Conservation (phyloP, 106 monocot genomes). For the Ottelia alismoides region DNA sequence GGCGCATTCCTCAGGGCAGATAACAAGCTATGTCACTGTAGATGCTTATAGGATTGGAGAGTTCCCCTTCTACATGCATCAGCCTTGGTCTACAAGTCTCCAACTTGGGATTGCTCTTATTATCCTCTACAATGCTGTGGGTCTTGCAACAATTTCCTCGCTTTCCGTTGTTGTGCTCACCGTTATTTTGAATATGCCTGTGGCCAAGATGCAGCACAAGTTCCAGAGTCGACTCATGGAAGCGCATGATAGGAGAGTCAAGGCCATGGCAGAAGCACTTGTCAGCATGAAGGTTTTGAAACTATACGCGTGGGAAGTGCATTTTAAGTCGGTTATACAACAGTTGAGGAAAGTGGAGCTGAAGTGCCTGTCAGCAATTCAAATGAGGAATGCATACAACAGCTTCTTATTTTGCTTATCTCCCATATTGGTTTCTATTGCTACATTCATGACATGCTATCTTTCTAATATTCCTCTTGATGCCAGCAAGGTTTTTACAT, state of each 20-base stretch:
- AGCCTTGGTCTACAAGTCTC: slow-evolving; percentile 58
- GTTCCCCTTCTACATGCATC: slow-evolving; percentile 76
- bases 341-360: slow-evolving; percentile 36
- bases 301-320: slow-evolving; percentile 77
- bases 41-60: slow-evolving; percentile 88
- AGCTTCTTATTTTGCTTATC: slow-evolving; percentile 67
- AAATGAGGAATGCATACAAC: slow-evolving; percentile 51
- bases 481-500: slow-evolving; percentile 64
- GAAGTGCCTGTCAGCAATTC: slow-evolving; percentile 59
- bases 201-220: slow-evolving; percentile 54
- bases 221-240: slow-evolving; percentile 69
- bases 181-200: slow-evolving; percentile 50
- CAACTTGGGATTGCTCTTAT: slow-evolving; percentile 63
- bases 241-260: slow-evolving; percentile 63
- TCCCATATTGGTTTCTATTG: slow-evolving; percentile 60
- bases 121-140: slow-evolving; percentile 62
- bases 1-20: slow-evolving; percentile 58
- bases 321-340: slow-evolving; percentile 45
- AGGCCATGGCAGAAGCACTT: slow-evolving; percentile 70
- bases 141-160: slow-evolving; percentile 50
- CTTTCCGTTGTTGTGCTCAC: slow-evolving; percentile 42
- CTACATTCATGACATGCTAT: slow-evolving; percentile 55
- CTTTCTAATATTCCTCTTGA: slow-evolving; percentile 38
- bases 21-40: slow-evolving; percentile 73
- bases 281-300: slow-evolving; percentile 82